Evolutionary conservation across 148 eudicot species (phyloP).

Genomic region (Rhododendron griersonianum): DNA sequence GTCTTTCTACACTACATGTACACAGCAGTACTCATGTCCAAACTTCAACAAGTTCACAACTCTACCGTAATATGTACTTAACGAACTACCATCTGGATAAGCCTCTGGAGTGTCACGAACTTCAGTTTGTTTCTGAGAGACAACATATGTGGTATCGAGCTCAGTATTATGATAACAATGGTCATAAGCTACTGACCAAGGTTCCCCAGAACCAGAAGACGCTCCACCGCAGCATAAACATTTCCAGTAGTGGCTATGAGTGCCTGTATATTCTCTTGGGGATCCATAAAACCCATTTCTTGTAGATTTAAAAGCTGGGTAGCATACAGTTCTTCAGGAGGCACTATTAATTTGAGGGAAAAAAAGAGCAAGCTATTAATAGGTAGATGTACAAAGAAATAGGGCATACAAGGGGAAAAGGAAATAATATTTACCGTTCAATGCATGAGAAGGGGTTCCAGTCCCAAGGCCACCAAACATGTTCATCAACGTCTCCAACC

Average conservation of each 20-base stretch:
- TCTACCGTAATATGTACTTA: neutral
- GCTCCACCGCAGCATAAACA: constrained; percentile 90
- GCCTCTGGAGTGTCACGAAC: neutral
- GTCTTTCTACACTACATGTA: neutral
- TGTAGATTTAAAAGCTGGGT: constrained; percentile 73
- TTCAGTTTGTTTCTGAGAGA: neutral
- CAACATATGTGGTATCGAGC: neutral
- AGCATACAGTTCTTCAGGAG: constrained; percentile 90
- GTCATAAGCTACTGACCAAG: constrained; percentile 46
- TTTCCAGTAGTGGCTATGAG: constrained; percentile 83
- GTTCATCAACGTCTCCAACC: constrained; percentile 37
- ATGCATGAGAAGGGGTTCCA: constrained; percentile 18
- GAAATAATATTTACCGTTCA: constrained; percentile 17
- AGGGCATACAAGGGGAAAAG: neutral
- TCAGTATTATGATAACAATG: neutral
- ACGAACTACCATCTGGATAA: neutral
- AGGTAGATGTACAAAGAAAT: neutral
- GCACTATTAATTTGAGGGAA: constrained; percentile 34
- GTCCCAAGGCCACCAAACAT: constrained; percentile 45
- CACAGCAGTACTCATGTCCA: neutral
- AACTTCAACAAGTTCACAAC: neutral
- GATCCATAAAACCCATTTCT: constrained; percentile 91
- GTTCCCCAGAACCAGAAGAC: constrained; percentile 73
- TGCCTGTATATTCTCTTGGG: constrained; percentile 76
- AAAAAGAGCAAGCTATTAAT: neutral